phyloP scores from a whole-genome alignment of 371 early-diverging fungal species.

The Apophysomyces sp. region DNA sequence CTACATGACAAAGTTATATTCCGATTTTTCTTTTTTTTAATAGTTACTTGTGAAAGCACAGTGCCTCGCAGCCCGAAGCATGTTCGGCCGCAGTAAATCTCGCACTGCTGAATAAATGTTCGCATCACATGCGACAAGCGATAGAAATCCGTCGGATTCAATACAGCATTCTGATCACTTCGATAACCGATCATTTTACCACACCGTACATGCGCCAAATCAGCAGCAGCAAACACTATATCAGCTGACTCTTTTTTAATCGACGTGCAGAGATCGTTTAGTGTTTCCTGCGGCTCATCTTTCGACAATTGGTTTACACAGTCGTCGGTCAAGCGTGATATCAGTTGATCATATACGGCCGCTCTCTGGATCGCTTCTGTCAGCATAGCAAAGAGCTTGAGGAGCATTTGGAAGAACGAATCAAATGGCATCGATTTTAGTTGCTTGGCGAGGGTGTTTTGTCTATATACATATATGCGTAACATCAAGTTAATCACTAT shows the following conservation, averaged over 20 bases:
- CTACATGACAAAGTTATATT: slow-evolving; percentile 24
- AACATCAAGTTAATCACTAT: neutral
- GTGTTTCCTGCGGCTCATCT: neutral
- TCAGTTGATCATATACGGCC: slow-evolving; percentile 58
- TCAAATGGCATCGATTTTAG: slow-evolving; percentile 78
- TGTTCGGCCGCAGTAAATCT: slow-evolving; percentile 75
- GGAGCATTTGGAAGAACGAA: slow-evolving; percentile 73
- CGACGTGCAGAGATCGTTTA: neutral
- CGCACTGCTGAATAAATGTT: slow-evolving; percentile 77
- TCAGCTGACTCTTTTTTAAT: slow-evolving; percentile 57
- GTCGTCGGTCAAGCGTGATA: slow-evolving; percentile 49
- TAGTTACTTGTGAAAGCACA: slow-evolving; percentile 65
- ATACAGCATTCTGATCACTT: slow-evolving; percentile 84
- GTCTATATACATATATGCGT: neutral
- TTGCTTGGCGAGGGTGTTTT: slow-evolving; percentile 37
- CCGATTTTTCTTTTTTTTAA: neutral
- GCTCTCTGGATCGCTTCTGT: slow-evolving; percentile 63
- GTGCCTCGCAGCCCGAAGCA: slow-evolving; percentile 86
- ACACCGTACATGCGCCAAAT: slow-evolving; percentile 83
- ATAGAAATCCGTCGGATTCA: slow-evolving; percentile 87
- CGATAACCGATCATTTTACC: slow-evolving; percentile 85
- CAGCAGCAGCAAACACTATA: slow-evolving; percentile 72
- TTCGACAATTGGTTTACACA: slow-evolving; percentile 13
- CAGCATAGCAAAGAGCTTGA: slow-evolving; percentile 68
- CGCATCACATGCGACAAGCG: slow-evolving; percentile 72